Evolutionary conservation across 1,284 basidiomycete species (phyloP).

Genomic region (Pseudozyma pruni): DNA sequence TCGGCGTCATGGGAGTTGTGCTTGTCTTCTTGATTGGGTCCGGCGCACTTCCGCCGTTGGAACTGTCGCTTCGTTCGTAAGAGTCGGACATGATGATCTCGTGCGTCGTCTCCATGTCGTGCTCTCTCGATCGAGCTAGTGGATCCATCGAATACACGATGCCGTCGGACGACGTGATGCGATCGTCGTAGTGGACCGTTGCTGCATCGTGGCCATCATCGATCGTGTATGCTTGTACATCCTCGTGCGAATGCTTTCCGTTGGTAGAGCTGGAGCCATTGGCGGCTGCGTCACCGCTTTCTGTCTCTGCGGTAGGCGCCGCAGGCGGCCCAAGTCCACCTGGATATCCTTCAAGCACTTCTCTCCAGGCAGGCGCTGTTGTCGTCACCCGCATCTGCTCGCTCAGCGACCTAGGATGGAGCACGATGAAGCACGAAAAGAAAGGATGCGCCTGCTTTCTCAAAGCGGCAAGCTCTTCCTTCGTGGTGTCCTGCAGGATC

Average conservation of each 20-base stretch:
- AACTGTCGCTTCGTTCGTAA: conserved; percentile 10
- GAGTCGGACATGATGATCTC: conserved; percentile 5
- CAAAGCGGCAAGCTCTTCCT: conserved; percentile 5
- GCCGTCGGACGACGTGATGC: conserved; percentile 16
- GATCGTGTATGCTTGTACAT: conserved; percentile 26
- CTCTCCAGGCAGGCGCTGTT: conserved; percentile 27
- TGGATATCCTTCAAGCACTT: conserved; percentile 35
- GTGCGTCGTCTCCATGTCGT: conserved; percentile 19
- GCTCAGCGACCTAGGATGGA: conserved; percentile 51
- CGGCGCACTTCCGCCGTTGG: neutral
- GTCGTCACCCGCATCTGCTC: conserved; percentile 54
- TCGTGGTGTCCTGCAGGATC: conserved; percentile 3
- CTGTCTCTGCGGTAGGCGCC: neutral
- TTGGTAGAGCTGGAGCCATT: neutral
- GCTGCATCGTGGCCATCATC: conserved; percentile 4
- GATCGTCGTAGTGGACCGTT: neutral
- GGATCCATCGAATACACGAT: conserved; percentile 26
- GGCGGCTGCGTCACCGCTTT: neutral
- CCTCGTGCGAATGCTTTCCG: neutral
- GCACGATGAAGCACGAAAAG: conserved; percentile 28
- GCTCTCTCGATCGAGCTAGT: neutral
- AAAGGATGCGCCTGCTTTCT: conserved; percentile 5
- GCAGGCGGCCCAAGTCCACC: conserved; percentile 13
- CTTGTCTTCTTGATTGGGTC: conserved; percentile 19
- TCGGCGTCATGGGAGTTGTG: conserved; percentile 15